Evolutionary conservation across 176 grass and related monocot genomes (phyloP), one percentile per base, ranked within the genome.

Genomic region (Hyparrhenia diplandra): DNA sequence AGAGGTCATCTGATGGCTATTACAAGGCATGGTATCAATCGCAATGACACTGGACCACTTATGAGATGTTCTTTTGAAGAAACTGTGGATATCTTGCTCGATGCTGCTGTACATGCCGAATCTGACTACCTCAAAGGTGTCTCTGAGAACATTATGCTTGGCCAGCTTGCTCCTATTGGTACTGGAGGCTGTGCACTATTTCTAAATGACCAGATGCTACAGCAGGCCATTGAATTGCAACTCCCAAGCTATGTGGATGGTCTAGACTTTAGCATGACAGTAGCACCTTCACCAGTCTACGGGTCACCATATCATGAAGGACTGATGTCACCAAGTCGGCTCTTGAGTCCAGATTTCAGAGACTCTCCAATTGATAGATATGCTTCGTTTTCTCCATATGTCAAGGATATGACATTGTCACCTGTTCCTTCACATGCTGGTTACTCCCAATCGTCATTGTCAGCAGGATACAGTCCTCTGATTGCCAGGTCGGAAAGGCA

Each of bases 331-430:
- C 92, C 92, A 32, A 94, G 88, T 78, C 90, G 88, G 71, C 81
- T 98, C 60, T n/a, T 94, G 61, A 98, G 95, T 84, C 92, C 92
- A 68, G 92, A 98, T 80, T 71, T 91, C 51, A 90, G 90, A 18
- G 75, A 92, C 70, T 97, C 95, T 4, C 95, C 92, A 3, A 94
- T 94, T 80, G 45, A 65, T 17, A 78, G 81, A 41, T 84, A 91
- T 87, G 95, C 88, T 72, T 87, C 81, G 34, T 98, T 98, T 77
- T 98, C 95, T 8, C 95, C 95, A 35, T 98, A 98, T 87, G 92
- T 93, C 76, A 82, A 84, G 24, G 84, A 80, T 35, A 98, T 94
- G 92, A 71, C 86, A 1, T 98, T 91, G 64, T 94, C 95, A n/a
- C 92, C 95, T 3, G n/a, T 82, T 20, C 84, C 87, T 29, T 92